These are phyloP conservation scores for Mycena pura DNA, from an alignment of 768 basidiomycete species.

Conservation along the genomic window DNA sequence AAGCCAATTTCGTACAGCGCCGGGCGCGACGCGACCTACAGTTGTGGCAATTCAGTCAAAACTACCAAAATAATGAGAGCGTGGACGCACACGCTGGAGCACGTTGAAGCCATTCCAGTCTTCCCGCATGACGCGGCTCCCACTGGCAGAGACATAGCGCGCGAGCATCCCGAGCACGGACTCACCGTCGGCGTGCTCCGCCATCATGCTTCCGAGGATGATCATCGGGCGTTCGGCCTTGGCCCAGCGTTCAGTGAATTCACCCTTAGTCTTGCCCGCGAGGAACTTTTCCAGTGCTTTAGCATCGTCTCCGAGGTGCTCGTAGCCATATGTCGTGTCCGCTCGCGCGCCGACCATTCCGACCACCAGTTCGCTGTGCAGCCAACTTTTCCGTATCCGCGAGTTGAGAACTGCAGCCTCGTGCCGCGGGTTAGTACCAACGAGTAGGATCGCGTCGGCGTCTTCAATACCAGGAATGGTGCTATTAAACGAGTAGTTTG, in stretches of 20 bases:
- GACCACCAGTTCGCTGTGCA: conserved; percentile 85
- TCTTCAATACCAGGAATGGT: conserved; percentile 90
- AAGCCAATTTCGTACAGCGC: conserved; percentile 97
- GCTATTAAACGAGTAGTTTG: conserved; percentile 96
- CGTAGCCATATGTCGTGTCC: conserved; percentile 93
- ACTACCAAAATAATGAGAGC: background rate
- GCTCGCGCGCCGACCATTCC: conserved; percentile 91
- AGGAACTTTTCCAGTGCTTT: conserved; percentile 81
- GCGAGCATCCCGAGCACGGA: conserved; percentile 79
- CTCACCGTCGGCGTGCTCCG: conserved; percentile 85
- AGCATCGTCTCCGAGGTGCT: conserved; percentile 81
- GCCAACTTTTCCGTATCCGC: conserved; percentile 93
- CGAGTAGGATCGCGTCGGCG: conserved; percentile 90
- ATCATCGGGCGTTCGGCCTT: conserved; percentile 89
- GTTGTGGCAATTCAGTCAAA: background rate
- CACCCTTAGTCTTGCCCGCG: conserved; percentile 64
- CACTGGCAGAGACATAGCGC: conserved; percentile 82
- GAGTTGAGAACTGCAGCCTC: conserved; percentile 98
- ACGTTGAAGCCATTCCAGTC: conserved; percentile 97
- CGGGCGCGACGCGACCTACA: conserved; percentile 85
- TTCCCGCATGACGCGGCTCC: conserved; percentile 74
- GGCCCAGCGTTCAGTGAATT: conserved; percentile 82
- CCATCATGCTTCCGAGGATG: conserved; percentile 87
- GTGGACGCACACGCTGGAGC: conserved; percentile 79
- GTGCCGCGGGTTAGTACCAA: conserved; percentile 96